A percentile compares a stretch with the other conserved stretches of the same genome.
Conservation (phyloP, 202 grass and related monocot species). For the Carex sylvatica region DNA sequence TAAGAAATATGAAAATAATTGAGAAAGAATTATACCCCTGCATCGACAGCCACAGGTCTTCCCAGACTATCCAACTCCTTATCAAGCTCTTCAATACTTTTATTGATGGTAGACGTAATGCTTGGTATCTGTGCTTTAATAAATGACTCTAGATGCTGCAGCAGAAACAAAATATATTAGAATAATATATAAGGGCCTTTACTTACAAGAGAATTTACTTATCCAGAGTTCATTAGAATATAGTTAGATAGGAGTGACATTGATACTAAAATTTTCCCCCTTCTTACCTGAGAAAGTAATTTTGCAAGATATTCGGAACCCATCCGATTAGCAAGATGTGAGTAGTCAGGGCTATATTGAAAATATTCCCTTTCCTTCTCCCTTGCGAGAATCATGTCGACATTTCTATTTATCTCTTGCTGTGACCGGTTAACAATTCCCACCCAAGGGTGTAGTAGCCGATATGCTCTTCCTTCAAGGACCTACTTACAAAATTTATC, state of each 20-base stretch:
- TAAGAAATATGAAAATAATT: slow-evolving; percentile 15
- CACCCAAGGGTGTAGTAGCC: slow-evolving; percentile 63
- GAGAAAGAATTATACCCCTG: slow-evolving; percentile 46
- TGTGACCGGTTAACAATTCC: slow-evolving; percentile 83
- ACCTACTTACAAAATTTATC: slow-evolving; percentile 36
- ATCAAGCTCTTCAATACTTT: slow-evolving; percentile 76
- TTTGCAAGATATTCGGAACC: slow-evolving; percentile 72
- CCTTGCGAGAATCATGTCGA: slow-evolving; percentile 66
- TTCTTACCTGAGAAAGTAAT: slow-evolving; percentile 70
- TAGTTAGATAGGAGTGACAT: background rate
- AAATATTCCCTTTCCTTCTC: slow-evolving; percentile 72
- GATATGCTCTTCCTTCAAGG: slow-evolving; percentile 72
- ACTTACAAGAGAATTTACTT: background rate
- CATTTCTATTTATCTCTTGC: slow-evolving; percentile 80
- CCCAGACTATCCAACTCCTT: slow-evolving; percentile 58
- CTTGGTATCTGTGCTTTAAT: slow-evolving; percentile 70
- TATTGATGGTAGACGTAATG: slow-evolving; percentile 61
- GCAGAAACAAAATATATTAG: background rate
- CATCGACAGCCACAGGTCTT: slow-evolving; percentile 51
- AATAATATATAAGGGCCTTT: background rate
- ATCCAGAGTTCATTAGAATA: background rate
- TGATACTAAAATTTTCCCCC: background rate
- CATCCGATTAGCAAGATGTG: slow-evolving; percentile 65
- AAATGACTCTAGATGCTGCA: slow-evolving; percentile 59
- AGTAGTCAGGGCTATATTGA: slow-evolving; percentile 64